Evolutionary conservation across 2,329 filamentous ascomycete genomes (phyloP), one percentile per base, ranked within the genome.

Genomic region (Nemania sp.): DNA sequence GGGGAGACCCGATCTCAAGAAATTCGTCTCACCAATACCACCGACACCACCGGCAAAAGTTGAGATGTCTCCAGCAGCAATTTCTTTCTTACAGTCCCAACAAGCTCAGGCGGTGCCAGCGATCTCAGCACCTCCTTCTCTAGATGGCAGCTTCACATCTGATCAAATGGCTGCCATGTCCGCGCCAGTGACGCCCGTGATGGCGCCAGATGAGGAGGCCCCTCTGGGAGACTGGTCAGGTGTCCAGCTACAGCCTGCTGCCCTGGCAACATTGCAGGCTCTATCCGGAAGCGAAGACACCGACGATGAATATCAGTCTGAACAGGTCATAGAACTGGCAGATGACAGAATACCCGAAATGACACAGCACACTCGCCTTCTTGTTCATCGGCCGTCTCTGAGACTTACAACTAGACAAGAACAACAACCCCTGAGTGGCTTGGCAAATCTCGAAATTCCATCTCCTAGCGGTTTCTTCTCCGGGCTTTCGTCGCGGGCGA

Each of bases 391-490:
- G 29, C 67, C 72, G 46, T 65, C 74, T 10, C 65, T 74, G 37
- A 69, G 74, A 15, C 74, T 76, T 13, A 75, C 80, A 0, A 77
- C 84, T 10, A 77, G 81, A 9, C 84, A 85, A 46, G 84, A 85
- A 45, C 82, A 81, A 59, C 76, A 81, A 58, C 89, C 88, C 13
- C 80, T 87, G 13, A 88, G 88, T 57, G 90, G 88, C 40, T 83
- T 97, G 64, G 93, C 90, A 18, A 87, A 85, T 60, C 83, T 97
- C 18, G 93, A 93, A 25, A 92, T 98, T 35, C 94, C 93, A 5
- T 97, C 94, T 0, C 94, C 94, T 0, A 90, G 91, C 25, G 92
- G 90, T 0, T 97, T 97, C 81, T 97, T 97, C 76, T 91, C 91
- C 2, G 92, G 90, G 0, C 83, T 97, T 29, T 91, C 90, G 39